phyloP scores from a whole-genome alignment of 1,284 basidiomycete genomes.

The Boletus mariae region DNA sequence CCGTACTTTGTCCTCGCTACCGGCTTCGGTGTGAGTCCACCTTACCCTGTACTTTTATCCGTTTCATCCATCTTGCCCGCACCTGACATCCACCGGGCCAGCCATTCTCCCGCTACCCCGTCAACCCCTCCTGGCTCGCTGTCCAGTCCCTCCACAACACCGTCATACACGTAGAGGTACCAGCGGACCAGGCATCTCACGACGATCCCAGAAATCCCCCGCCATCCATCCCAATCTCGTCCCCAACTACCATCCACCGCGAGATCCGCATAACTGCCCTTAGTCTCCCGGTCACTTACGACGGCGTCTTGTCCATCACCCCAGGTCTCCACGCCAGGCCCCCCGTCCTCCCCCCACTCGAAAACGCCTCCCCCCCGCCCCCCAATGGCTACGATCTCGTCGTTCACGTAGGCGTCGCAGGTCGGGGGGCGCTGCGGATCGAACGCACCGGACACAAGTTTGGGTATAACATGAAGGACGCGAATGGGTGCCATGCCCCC shows the following conservation, averaged over 20 bases:
- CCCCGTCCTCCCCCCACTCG: constrained; percentile 48
- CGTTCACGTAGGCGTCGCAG: constrained; percentile 68
- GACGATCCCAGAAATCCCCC: constrained; percentile 8
- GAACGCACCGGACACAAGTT: constrained; percentile 67
- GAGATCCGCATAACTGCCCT: constrained; percentile 60
- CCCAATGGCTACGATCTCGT: constrained; percentile 67
- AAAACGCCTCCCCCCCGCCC: constrained; percentile 40
- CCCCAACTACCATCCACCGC: constrained; percentile 21
- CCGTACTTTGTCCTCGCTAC: constrained; percentile 51
- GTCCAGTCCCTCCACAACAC: constrained; percentile 54
- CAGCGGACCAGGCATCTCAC: constrained; percentile 9
- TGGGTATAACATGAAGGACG: constrained; percentile 70
- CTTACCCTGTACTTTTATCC: constrained; percentile 22
- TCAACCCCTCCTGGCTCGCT: constrained; percentile 64
- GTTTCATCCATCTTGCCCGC: constrained; percentile 8
- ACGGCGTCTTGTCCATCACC: constrained; percentile 53
- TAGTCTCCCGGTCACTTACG: constrained; percentile 59
- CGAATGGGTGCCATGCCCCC: constrained; percentile 54
- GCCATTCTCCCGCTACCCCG: constrained; percentile 53
- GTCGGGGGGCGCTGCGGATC: constrained; percentile 59
- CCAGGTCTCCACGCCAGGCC: constrained; percentile 62
- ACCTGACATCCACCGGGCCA: constrained; percentile 29
- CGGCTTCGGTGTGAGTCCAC: constrained; percentile 54
- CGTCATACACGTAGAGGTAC: constrained; percentile 41
- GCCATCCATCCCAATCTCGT: constrained; percentile 3